Evolutionary conservation across 345 rosid species (phyloP), one percentile per base, ranked within the genome.

Genomic region (Brassica cretica): DNA sequence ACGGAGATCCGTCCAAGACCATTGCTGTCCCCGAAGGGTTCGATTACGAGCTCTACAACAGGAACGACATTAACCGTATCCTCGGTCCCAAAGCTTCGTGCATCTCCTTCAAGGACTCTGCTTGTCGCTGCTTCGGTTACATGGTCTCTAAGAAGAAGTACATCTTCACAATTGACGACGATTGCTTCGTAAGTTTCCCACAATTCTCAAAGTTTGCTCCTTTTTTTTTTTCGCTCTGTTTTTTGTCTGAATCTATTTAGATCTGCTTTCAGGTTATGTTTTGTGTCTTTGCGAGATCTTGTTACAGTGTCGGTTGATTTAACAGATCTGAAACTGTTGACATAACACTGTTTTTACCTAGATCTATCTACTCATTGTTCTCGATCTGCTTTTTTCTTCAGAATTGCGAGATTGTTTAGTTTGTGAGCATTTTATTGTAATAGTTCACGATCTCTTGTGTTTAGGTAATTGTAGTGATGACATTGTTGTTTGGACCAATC

Each of bases 341-440:
- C 10, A 11, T 35, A 8, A 66, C 77, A 30, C 69, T 78, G 69
- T 61, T 29, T 69, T 19, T 64, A 41, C 24, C 46, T 75, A 75
- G 76, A 80, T 80, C 83, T 80, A 59, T 41, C 15, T 37, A 19
- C 5, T 69, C 10, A 5, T 64, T 1, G 16, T 29, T 69, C 63
- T 69, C 6, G 82, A 69, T 80, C 72, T 80, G 72, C 53, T 51
- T 27, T 18, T 27, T 9, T 39, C 8, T 32, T 27, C 14, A 9
- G 12, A 60, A 51, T 79, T 46, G 49, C 4, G 16, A 24, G 16
- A 24, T 68, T 32, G 21, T n/a, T 27, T 51, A 18, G 19, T 18
- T 46, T 15, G 11, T 46, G 3, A 70, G n/a, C 61, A 46, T 60
- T 60, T 72, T 64, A 25, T 24, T 41, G 5, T 30, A 66, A 24